phyloP scores from a whole-genome alignment of 2,329 filamentous ascomycete genomes.

The Rachicladosporium sp. region DNA sequence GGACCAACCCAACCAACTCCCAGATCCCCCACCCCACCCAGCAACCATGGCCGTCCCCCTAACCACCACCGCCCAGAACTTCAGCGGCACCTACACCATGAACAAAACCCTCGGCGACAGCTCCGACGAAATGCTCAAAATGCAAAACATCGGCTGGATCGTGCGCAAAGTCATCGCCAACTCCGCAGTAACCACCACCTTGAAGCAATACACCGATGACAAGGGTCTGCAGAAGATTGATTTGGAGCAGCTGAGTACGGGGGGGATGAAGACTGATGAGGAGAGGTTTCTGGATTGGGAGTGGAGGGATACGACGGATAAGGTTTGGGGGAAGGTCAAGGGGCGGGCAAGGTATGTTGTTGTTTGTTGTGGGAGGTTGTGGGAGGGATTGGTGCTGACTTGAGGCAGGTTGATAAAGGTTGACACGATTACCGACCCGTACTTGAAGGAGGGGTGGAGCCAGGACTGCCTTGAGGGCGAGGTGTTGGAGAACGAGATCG shows the following conservation, averaged over 20 bases:
- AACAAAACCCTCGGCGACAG: constrained; percentile 63
- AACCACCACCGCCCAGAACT: constrained; percentile 52
- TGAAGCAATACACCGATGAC: constrained; percentile 40
- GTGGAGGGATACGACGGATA: constrained; percentile 57
- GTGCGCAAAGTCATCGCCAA: constrained; percentile 44
- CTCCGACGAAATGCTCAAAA: constrained; percentile 53
- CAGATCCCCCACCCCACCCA: too few relatives aligned
- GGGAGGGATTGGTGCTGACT: constrained; percentile 1
- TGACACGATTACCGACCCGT: constrained; percentile 33
- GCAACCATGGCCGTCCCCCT: constrained; percentile 58
- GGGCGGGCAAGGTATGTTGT: constrained; percentile 40
- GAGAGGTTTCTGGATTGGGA: constrained; percentile 44
- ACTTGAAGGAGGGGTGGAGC: constrained; percentile 47
- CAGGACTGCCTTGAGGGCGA: constrained; percentile 34
- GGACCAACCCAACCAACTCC: background rate
- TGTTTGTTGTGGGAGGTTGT: background rate
- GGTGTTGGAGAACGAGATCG: constrained; percentile 38
- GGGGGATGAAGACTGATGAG: constrained; percentile 56
- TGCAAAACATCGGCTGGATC: constrained; percentile 37
- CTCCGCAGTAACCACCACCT: constrained; percentile 55
- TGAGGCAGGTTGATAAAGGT: constrained; percentile 24
- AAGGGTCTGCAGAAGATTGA: constrained; percentile 13
- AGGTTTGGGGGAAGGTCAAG: constrained; percentile 62
- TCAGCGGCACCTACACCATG: constrained; percentile 60
- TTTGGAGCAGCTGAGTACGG: constrained; percentile 57